Conservation (phyloP, 2,329 filamentous ascomycete species). For the Rutstroemia sp. region DNA sequence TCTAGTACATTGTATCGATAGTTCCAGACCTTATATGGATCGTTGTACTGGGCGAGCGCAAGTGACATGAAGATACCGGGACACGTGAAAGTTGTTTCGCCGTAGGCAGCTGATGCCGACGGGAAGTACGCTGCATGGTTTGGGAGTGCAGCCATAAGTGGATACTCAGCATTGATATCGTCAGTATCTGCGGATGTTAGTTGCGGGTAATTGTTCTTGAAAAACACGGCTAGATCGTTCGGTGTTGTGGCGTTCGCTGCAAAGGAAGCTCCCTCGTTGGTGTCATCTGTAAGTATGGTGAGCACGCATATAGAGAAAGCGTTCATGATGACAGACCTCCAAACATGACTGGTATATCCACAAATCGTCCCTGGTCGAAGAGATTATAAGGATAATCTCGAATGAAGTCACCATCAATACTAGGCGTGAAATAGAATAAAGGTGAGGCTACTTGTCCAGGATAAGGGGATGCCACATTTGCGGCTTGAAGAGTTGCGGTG, state of each 20-base stretch:
- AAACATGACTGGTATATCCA: slow-evolving; percentile 36
- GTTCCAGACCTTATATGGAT: slow-evolving; percentile 36
- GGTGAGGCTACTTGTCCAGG: slow-evolving; percentile 30
- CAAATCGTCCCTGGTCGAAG: slow-evolving; percentile 31
- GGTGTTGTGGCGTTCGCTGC: slow-evolving; percentile 31
- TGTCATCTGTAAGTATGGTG: slow-evolving; percentile 28
- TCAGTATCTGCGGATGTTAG: slow-evolving; percentile 25
- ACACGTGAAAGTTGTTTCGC: slow-evolving; percentile 43
- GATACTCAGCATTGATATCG: slow-evolving; percentile 28
- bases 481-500: slow-evolving; percentile 32
- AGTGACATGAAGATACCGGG: slow-evolving; percentile 36
- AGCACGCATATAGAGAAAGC: no score
- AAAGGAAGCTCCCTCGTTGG: slow-evolving; percentile 54
- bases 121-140: slow-evolving; percentile 31
- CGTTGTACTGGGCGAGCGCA: slow-evolving; percentile 22
- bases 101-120: slow-evolving; percentile 34
- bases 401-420: slow-evolving; percentile 36
- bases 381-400: slow-evolving; percentile 33
- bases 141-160: slow-evolving; percentile 26
- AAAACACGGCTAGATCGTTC: slow-evolving; percentile 29
- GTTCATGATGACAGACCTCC: slow-evolving; percentile 23
- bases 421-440: slow-evolving; percentile 36
- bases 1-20: slow-evolving; percentile 42
- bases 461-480: slow-evolving; percentile 31
- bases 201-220: slow-evolving; percentile 33